Percentiles rank a stretch among this genome's conserved stretches.
Evolutionary conservation across 2,329 filamentous ascomycete genomes (phyloP).

Genomic region (Trichocomaceae sp.): DNA sequence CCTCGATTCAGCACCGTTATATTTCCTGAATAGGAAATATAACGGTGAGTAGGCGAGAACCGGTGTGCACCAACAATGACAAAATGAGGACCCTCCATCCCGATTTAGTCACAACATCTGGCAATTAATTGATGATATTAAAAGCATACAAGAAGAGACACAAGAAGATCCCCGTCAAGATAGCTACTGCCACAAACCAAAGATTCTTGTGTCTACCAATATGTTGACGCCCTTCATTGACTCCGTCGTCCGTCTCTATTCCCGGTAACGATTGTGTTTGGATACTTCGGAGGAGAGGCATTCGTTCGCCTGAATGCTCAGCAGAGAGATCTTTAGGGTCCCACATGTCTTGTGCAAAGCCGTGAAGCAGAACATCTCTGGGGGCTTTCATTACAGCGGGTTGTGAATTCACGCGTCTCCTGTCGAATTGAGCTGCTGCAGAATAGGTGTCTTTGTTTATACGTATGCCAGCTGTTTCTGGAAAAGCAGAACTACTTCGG

Average conservation of each 20-base stretch:
- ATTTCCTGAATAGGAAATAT: too few species aligned
- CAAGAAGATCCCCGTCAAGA: conserved; percentile 14
- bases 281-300: conserved; percentile 4
- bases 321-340: neutral
- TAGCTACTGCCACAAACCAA: conserved; percentile 11
- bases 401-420: neutral
- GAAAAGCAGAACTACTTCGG: conserved; percentile 7
- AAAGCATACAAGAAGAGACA: conserved; percentile 16
- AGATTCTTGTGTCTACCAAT: conserved; percentile 13
- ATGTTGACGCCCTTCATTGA: conserved; percentile 9
- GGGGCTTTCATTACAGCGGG: neutral
- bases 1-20: too few species aligned
- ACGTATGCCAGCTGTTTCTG: conserved; percentile 3
- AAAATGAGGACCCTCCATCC: neutral
- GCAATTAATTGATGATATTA: conserved; percentile 10
- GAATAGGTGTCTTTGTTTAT: neutral
- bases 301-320: conserved; percentile 4
- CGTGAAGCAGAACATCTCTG: neutral
- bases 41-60: too few species aligned
- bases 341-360: neutral
- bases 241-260: neutral
- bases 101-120: neutral
- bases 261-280: neutral
- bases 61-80: too few species aligned
- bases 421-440: neutral